These are phyloP conservation scores for Backusella luteola DNA, from an alignment of 192 early-diverging fungal species.

Conservation along the genomic window DNA sequence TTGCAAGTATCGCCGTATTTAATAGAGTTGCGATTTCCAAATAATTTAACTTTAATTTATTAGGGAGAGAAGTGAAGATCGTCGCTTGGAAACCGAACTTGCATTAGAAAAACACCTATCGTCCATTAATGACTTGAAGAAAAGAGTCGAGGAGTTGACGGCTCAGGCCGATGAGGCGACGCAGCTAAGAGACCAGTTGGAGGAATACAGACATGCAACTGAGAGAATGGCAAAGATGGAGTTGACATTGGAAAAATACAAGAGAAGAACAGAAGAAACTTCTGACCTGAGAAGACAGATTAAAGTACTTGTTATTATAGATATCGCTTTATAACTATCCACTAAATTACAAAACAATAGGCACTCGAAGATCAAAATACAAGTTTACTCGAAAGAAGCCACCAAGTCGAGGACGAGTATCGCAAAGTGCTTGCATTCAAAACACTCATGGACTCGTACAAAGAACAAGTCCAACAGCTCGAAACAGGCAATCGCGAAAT, in stretches of 20 bases:
- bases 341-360: constrained; percentile 17
- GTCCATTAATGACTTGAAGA: constrained; percentile 62
- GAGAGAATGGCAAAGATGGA: constrained; percentile 92
- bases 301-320: constrained; percentile 42
- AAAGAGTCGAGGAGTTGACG: constrained; percentile 43
- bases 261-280: constrained; percentile 88
- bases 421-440: constrained; percentile 74
- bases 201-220: constrained; percentile 86
- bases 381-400: constrained; percentile 66
- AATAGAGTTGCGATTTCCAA: neutral
- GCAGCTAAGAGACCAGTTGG: constrained; percentile 83
- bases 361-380: constrained; percentile 76
- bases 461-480: constrained; percentile 73
- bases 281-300: constrained; percentile 80
- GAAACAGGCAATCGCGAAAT: constrained; percentile 68
- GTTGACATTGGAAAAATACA: constrained; percentile 95
- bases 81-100: constrained; percentile 66
- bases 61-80: constrained; percentile 77
- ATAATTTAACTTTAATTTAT: neutral
- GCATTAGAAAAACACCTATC: constrained; percentile 57
- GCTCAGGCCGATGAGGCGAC: constrained; percentile 74
- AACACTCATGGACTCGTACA: constrained; percentile 82
- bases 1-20: constrained; percentile 50
- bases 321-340: neutral
- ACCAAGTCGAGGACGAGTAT: constrained; percentile 86